phyloP scores from a whole-genome alignment of 306 rosid species.

The Astragalus glycyphyllos region DNA sequence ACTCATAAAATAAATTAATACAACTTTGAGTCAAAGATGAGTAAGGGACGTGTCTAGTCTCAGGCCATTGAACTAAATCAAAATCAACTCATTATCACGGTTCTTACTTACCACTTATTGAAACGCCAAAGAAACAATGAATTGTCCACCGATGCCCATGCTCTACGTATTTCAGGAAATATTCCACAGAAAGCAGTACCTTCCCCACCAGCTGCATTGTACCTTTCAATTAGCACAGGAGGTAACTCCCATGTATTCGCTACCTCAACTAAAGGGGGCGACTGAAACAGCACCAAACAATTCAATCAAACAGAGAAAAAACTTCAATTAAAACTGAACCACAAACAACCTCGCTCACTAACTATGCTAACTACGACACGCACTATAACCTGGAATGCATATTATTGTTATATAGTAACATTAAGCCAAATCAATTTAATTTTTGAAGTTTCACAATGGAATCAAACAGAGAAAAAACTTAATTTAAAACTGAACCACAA shows the following conservation, averaged over 20 bases:
- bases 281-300: conserved; percentile 61
- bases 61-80: conserved; percentile 12
- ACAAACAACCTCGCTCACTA: background rate
- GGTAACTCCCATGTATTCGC: conserved; percentile 90
- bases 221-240: conserved; percentile 87
- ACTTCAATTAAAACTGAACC: background rate
- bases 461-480: no score
- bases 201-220: conserved; percentile 95
- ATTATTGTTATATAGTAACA: background rate
- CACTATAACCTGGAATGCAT: conserved; percentile 34
- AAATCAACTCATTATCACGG: background rate
- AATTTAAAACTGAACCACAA: no score
- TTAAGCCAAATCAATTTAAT: no score
- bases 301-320: conserved; percentile 16
- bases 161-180: conserved; percentile 91
- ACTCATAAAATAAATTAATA: conserved; percentile 4
- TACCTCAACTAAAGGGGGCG: conserved; percentile 95
- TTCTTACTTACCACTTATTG: conserved; percentile 79
- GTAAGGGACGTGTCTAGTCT: background rate
- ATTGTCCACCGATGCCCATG: conserved; percentile 96
- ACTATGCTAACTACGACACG: no score
- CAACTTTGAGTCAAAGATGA: background rate
- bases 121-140: conserved; percentile 97
- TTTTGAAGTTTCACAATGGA: no score
- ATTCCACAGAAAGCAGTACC: conserved; percentile 97